Conservation (phyloP, 495 filamentous ascomycete genomes). For the Elaphomyces granulatus region DNA sequence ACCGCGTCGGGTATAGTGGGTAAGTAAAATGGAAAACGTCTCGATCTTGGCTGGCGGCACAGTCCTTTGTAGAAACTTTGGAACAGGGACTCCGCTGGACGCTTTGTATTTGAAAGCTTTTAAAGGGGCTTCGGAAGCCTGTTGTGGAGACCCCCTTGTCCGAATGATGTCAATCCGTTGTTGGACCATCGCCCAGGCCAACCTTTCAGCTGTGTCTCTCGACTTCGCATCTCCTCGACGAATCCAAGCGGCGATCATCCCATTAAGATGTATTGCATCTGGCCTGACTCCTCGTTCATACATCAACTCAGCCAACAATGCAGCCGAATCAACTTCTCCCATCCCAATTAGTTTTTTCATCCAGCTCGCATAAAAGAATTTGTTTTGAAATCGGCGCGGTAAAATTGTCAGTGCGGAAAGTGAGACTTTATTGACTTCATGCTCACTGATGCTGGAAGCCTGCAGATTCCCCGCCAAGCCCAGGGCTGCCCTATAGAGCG, state of each 20-base stretch:
- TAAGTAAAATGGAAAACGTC: slow-evolving; percentile 60
- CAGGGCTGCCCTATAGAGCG: slow-evolving; percentile 32
- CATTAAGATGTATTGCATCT: slow-evolving; percentile 58
- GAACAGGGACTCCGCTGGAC: slow-evolving; percentile 10
- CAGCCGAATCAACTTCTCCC: slow-evolving; percentile 53
- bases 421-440: slow-evolving; percentile 37
- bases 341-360: slow-evolving; percentile 64
- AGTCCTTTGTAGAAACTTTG: slow-evolving; percentile 25
- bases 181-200: slow-evolving; percentile 67
- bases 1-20: slow-evolving; percentile 50
- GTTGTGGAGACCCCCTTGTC: slow-evolving; percentile 19
- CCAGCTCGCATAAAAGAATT: slow-evolving; percentile 72
- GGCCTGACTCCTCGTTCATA: slow-evolving; percentile 47
- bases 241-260: slow-evolving; percentile 60
- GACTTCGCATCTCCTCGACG: slow-evolving; percentile 39
- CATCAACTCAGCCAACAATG: slow-evolving; percentile 52
- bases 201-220: slow-evolving; percentile 46
- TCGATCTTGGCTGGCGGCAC: slow-evolving; percentile 52
- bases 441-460: slow-evolving; percentile 29
- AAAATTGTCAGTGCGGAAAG: slow-evolving; percentile 37
- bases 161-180: slow-evolving; percentile 45
- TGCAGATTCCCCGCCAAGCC: slow-evolving; percentile 33
- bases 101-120: slow-evolving; percentile 4
- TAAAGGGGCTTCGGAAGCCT: slow-evolving; percentile 6
- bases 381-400: slow-evolving; percentile 51